These are phyloP conservation scores for Ceratocystis papillata DNA, from an alignment of 2,329 filamentous ascomycete genomes.

Conservation along the genomic window DNA sequence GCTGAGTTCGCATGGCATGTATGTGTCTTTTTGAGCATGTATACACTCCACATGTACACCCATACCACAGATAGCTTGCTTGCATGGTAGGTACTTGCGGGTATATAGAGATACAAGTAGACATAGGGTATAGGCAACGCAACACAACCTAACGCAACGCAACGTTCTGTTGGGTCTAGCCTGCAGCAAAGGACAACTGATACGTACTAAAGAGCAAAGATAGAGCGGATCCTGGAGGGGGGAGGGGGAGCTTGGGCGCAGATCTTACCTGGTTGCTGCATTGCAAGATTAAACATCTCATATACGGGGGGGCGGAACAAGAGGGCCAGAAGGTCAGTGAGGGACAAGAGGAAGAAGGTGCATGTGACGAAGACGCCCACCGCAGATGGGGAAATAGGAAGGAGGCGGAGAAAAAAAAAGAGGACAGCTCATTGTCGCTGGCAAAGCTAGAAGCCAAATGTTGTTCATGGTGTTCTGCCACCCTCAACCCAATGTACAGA, in stretches of 20 bases:
- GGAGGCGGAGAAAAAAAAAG: too few species aligned
- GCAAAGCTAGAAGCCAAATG: too few species aligned
- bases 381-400: too few species aligned
- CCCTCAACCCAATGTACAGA: too few species aligned
- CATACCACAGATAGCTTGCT: too few species aligned
- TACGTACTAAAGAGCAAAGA: neutral
- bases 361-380: neutral
- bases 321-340: neutral
- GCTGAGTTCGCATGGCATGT: neutral
- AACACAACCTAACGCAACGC: too few species aligned
- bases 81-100: too few species aligned
- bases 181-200: neutral
- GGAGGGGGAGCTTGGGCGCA: neutral
- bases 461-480: too few species aligned
- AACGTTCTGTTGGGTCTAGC: neutral
- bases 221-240: neutral
- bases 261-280: constrained; percentile 3
- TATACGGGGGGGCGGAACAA: neutral
- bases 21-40: neutral
- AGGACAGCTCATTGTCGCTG: too few species aligned
- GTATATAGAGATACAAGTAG: neutral
- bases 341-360: neutral
- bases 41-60: neutral
- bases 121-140: neutral
- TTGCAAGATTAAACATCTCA: constrained; percentile 12